Base-by-base conservation (phyloP, 176 grass and related monocot genomes). In the Oryza rufipogon region DNA sequence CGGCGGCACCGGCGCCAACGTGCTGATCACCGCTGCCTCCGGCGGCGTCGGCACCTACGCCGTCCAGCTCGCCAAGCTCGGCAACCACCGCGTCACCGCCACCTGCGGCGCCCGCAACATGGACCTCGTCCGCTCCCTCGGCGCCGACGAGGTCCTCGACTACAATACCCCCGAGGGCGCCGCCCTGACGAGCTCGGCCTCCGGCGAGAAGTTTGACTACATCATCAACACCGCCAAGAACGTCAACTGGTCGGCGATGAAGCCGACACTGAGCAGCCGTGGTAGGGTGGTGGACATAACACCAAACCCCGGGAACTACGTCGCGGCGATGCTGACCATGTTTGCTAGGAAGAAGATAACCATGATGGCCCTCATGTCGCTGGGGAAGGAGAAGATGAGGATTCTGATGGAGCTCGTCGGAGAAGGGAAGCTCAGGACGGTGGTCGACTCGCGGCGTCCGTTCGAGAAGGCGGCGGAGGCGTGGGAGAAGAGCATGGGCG, bases 351-450 rank as follows among this genome's bases (percentile, higher is more conserved):
- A 33, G 81, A 83, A 75, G 60, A 14, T 83, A 7, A 22, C 70
- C 0, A 5, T 11, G 63, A 4, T 83, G 44, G 5, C 11, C 0
- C 28, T 51, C 1, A 10, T 45, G 75, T 63, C 84, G 0, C 65
- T 72, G 10, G 36, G 28, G 2, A 81, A 87, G 47, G 72, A 66
- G 17, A 73, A 87, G 22, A 9, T 86, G 22, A 69, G 44, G 76
- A 68, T 90, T 20, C 11, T 90, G 52, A 17, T 87, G 17, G 66
- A 69, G 17, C 65, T 90, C 1, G 45, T 87, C 70, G 23, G 44
- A 42, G 78, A 90, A 41, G 71, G 77, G 44, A 90, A 83, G 49
- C 63, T 90, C 60, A 73, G 39, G 66, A 84, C 88, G 5, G 88
- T 86, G 2, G 30, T 83, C 34, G 79, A 90, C 51, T 90, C 88